Base-by-base conservation (phyloP, 2,329 filamentous ascomycete species). In the Fusarium sp. region DNA sequence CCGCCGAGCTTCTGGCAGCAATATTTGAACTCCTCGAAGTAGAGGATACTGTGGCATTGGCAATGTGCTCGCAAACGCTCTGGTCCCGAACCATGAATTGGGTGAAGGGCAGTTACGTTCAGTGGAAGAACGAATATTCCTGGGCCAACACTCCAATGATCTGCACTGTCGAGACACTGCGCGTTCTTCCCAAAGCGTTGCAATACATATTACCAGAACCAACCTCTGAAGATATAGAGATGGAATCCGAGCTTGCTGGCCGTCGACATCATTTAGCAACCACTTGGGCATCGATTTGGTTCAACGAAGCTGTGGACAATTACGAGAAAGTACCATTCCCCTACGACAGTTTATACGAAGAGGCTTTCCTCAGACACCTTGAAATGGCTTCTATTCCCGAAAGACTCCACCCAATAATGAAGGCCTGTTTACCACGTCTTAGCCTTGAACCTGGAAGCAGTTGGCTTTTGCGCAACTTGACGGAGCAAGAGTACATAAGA, bases 391-490 rank as follows among this genome's bases (percentile, higher is more conserved):
- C 9, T 5, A 70, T 73, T 2, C 65, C 68, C 0, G 11, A 38
- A 9, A 11, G 7, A 0, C n/a, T 63, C 0, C 36, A 65, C 3
- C 3, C 18, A 6, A n/a, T 3, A 0, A 63, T 73, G 48, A 50
- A 28, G 24, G 28, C 61, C 5, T 62, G 31, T 22, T 24, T 69
- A 7, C 63, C 59, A 11, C 42, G 20, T 8, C 33, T 53, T 2
- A 14, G 5, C 7, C 22, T 59, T 7, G 31, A 55, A 2, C 13
- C 7, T 11, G 61, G 61, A 38, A 68, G 60, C 28, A 56, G 38
- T 8, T 69, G 68, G 68, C 50, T 61, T 20, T 26, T 72, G 13
- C 64, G 65, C 16, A 72, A 69, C n/a, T 18, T 69, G 4, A 62
- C 44, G 0, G 22, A 42, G 1, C 57, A 62, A 8, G 68, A 72